Evolutionary conservation across 805 yeast species (phyloP).

Genomic region (Candida coleopterorum): DNA sequence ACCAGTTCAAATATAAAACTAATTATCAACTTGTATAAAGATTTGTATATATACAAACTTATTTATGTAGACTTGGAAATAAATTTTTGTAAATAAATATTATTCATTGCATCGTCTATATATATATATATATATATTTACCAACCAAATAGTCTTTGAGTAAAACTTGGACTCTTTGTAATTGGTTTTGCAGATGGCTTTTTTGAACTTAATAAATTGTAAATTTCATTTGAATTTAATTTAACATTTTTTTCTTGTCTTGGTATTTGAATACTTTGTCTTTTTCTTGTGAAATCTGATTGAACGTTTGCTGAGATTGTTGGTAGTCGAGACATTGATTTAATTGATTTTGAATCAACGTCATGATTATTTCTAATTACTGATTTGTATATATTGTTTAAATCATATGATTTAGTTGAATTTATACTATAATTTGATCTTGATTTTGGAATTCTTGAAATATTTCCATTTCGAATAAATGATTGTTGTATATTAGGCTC

Average conservation of each 20-base stretch:
- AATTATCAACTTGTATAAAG: constrained; percentile 2
- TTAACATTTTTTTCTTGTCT: constrained; percentile 6
- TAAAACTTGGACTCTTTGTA: constrained; percentile 13
- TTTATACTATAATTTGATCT: constrained; percentile 22
- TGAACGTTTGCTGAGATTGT: constrained; percentile 9
- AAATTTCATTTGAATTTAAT: constrained; percentile 13
- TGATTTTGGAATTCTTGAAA: constrained; percentile 14
- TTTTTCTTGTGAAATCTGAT: constrained; percentile 5
- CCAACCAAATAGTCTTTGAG: constrained; percentile 38
- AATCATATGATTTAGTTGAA: constrained; percentile 12
- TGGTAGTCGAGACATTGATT: constrained; percentile 14
- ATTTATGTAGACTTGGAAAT: no score
- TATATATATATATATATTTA: constrained; percentile 11
- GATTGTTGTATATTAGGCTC: constrained; percentile 27
- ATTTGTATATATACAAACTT: constrained; percentile 8
- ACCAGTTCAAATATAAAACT: constrained; percentile 31
- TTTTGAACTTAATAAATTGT: constrained; percentile 10
- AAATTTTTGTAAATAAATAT: constrained; percentile 1
- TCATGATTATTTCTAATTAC: constrained; percentile 17
- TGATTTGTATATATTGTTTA: constrained; percentile 29
- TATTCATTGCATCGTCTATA: not conserved
- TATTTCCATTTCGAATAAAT: not conserved
- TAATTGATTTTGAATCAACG: constrained; percentile 11
- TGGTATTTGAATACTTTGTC: constrained; percentile 1
- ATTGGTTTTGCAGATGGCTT: not conserved